Evolutionary conservation across 129 eudicot species (phyloP).

Genomic region (Deinandra increscens): DNA sequence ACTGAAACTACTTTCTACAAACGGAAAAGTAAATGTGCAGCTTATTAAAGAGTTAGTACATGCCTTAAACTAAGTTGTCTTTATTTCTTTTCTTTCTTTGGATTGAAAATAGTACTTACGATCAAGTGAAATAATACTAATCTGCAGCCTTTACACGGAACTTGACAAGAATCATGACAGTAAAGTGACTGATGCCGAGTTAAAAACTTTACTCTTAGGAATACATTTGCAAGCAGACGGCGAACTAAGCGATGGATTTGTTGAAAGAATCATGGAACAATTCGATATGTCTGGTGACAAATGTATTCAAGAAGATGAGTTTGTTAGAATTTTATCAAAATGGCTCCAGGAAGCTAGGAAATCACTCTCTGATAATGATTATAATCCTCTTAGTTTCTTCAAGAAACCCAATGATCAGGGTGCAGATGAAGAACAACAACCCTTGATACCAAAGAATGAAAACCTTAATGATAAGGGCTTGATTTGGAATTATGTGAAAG

Average conservation of each 20-base stretch:
- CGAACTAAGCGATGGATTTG: constrained; percentile 32
- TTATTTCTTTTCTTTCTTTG: background rate
- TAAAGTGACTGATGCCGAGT: constrained; percentile 45
- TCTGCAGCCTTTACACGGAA: constrained; percentile 44
- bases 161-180: constrained; percentile 48
- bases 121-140: background rate
- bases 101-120: background rate
- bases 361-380: constrained; percentile 23
- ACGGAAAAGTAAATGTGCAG: constrained; percentile 50
- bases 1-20: constrained; percentile 36
- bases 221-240: constrained; percentile 50
- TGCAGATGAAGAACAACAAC: constrained; percentile 33
- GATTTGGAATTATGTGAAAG: constrained; percentile 32
- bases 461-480: constrained; percentile 7
- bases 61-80: background rate
- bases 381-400: constrained; percentile 29
- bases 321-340: constrained; percentile 36
- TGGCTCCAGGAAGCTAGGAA: constrained; percentile 40
- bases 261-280: constrained; percentile 41
- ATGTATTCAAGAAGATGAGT: constrained; percentile 43
- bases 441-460: constrained; percentile 29
- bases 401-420: constrained; percentile 19
- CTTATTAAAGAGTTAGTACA: constrained; percentile 52
- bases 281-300: constrained; percentile 49
- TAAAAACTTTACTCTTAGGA: constrained; percentile 55